These are phyloP conservation scores for Lycium barbarum DNA, from an alignment of 257 asterid genomes.

Conservation along the genomic window DNA sequence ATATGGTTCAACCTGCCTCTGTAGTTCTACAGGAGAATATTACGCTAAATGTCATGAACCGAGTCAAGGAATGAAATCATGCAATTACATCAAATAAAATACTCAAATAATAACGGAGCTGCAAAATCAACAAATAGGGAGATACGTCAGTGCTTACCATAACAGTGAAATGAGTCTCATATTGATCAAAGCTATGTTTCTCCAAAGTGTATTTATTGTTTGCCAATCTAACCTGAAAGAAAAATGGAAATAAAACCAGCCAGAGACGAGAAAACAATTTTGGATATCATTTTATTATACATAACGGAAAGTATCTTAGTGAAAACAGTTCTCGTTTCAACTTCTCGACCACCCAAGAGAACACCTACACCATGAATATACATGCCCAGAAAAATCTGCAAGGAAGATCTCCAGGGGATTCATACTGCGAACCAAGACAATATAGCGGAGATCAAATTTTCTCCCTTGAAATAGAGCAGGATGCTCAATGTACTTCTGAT, in stretches of 20 bases:
- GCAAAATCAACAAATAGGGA: conserved; percentile 22
- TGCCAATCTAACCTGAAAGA: conserved; percentile 86
- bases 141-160: conserved; percentile 62
- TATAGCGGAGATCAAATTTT: conserved; percentile 93
- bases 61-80: conserved; percentile 27
- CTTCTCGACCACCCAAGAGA: not conserved
- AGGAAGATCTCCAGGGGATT: conserved; percentile 86
- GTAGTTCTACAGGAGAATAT: conserved; percentile 65
- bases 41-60: conserved; percentile 24
- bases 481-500: conserved; percentile 96
- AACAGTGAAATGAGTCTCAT: conserved; percentile 97
- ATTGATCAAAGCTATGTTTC: conserved; percentile 76
- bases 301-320: not conserved
- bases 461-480: conserved; percentile 89
- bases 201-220: conserved; percentile 82
- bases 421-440: conserved; percentile 78
- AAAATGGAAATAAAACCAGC: conserved; percentile 28
- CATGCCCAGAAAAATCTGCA: conserved; percentile 90
- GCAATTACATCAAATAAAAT: conserved; percentile 17
- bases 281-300: not conserved
- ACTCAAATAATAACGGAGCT: conserved; percentile 9
- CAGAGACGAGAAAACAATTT: conserved; percentile 16
- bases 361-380: conserved; percentile 18
- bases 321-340: not conserved
- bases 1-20: conserved; percentile 84